Evolutionary conservation across 768 basidiomycete species (phyloP).

Genomic region (Leccinum olivaceopallidum): DNA sequence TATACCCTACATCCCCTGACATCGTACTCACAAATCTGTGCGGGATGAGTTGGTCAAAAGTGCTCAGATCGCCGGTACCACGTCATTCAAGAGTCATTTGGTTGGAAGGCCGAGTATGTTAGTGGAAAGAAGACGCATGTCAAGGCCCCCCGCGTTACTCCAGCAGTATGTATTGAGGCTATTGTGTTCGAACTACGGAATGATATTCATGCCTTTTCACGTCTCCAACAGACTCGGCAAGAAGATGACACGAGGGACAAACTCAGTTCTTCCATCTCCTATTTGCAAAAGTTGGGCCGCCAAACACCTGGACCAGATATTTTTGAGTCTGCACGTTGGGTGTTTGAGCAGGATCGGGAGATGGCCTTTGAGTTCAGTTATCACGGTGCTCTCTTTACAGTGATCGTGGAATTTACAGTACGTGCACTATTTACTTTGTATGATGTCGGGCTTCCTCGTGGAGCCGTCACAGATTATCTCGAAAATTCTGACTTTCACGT

Average conservation of each 20-base stretch:
- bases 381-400: not conserved
- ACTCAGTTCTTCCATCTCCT: constrained; percentile 79
- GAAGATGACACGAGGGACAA: constrained; percentile 79
- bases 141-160: constrained; percentile 79
- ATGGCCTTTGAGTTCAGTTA: constrained; percentile 76
- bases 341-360: constrained; percentile 70
- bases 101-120: constrained; percentile 78
- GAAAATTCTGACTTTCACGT: constrained; percentile 67
- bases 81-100: constrained; percentile 90
- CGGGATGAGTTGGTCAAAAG: constrained; percentile 81
- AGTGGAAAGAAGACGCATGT: constrained; percentile 94
- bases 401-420: not conserved
- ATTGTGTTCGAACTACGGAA: not conserved
- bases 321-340: constrained; percentile 78
- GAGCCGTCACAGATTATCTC: constrained; percentile 74
- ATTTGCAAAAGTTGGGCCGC: constrained; percentile 88
- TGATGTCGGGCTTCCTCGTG: constrained; percentile 87
- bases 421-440: constrained; percentile 79
- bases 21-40: constrained; percentile 68
- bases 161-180: constrained; percentile 58
- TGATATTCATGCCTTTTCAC: not conserved
- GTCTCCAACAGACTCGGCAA: constrained; percentile 61
- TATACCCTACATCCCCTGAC: constrained; percentile 66
- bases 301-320: constrained; percentile 78
- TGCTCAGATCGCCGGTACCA: constrained; percentile 94